These are phyloP conservation scores for Dendrobium catenatum DNA, from an alignment of 106 monocot species.

Conservation along the genomic window DNA sequence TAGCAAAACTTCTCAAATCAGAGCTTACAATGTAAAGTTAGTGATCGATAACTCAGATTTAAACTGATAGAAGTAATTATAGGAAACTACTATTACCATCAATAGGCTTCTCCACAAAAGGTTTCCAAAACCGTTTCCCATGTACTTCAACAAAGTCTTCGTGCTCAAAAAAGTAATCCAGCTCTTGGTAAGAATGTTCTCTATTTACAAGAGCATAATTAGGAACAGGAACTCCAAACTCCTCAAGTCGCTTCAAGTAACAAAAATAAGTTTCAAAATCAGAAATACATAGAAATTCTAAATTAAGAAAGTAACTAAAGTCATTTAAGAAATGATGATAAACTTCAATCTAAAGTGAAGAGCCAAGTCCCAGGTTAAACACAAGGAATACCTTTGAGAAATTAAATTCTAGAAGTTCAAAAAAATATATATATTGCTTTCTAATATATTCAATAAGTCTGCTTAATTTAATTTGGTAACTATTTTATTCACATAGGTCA, in stretches of 20 bases:
- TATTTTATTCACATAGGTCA: neutral
- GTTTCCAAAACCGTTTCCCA: constrained; percentile 92
- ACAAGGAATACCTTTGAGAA: neutral
- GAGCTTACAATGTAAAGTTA: neutral
- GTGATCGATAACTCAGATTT: neutral
- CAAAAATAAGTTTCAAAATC: neutral
- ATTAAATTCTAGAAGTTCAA: neutral
- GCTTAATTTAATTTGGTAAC: neutral
- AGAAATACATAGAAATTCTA: neutral
- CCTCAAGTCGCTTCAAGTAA: constrained; percentile 57
- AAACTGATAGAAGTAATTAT: neutral
- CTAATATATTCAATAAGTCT: neutral
- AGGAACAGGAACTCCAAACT: constrained; percentile 88
- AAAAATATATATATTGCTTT: neutral
- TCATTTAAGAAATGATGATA: neutral
- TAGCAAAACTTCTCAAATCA: neutral
- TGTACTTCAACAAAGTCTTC: constrained; percentile 98
- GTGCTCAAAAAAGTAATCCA: constrained; percentile 95
- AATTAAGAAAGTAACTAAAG: neutral
- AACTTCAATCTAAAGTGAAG: neutral
- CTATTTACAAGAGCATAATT: constrained; percentile 90
- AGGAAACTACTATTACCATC: constrained; percentile 42
- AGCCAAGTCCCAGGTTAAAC: neutral
- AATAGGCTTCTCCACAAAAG: constrained; percentile 98
- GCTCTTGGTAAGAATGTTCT: constrained; percentile 80